Conservation (phyloP, 208 protist genomes). For the Wallacemonas rigidus region DNA sequence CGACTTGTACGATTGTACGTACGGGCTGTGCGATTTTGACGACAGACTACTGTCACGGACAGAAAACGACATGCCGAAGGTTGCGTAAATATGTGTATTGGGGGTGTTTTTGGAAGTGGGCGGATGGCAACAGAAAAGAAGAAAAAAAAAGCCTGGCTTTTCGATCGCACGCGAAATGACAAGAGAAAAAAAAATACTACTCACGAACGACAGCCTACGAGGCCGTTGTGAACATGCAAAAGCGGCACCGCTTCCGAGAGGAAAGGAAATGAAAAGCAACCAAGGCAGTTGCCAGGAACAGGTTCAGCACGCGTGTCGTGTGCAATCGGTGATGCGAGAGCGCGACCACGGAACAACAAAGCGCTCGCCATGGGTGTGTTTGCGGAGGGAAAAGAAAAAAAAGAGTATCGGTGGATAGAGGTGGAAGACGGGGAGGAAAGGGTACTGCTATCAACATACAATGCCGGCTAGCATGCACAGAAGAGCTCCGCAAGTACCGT, state of each 20-base stretch:
- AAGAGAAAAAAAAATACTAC: background rate
- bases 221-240: background rate
- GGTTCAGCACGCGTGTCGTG: too few relatives aligned
- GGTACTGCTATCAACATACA: too few relatives aligned
- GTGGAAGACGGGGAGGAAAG: too few relatives aligned
- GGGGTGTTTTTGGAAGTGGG: too few relatives aligned
- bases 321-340: background rate
- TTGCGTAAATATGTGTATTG: too few relatives aligned
- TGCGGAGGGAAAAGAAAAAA: too few relatives aligned
- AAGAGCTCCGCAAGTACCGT: too few relatives aligned
- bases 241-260: background rate
- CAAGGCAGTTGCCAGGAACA: background rate
- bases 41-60: slow-evolving; percentile 51
- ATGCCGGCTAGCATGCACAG: too few relatives aligned
- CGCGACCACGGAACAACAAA: background rate
- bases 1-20: slow-evolving; percentile 41
- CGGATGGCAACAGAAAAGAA: slow-evolving; percentile 13
- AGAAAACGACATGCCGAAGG: slow-evolving; percentile 58
- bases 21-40: slow-evolving; percentile 23
- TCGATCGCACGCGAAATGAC: background rate
- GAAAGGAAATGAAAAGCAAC: background rate
- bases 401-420: too few relatives aligned
- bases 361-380: too few relatives aligned
- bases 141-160: slow-evolving; percentile 13
- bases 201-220: too few relatives aligned